Evolutionary conservation across 164 flowering plant genomes (phyloP), one percentile per base, ranked within the genome.

Genomic region (Malania oleifera): DNA sequence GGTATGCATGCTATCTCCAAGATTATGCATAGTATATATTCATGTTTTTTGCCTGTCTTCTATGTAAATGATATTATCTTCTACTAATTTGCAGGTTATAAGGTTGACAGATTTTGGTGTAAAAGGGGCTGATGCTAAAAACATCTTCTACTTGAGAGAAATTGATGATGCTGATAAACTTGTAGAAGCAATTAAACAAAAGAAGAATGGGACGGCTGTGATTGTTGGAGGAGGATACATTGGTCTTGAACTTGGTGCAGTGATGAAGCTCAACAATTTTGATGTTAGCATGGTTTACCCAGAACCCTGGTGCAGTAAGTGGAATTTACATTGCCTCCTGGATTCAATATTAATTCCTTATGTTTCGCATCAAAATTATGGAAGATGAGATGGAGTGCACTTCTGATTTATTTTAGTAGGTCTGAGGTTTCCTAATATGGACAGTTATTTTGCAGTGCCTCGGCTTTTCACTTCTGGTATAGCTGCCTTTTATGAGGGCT

Each of bases 221-320:
- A 62, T 95, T 66, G 98, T 91, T 72, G 97, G 99, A 40, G 97
- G 97, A 68, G 97, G 97, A 38, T 95, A 95, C 70, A 95, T 95
- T 57, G 97, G 99, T 68, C 96, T 95, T 69, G 99, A 95, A 80
- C 83, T 88, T 52, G 67, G 90, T 75, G 97, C 97, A 52, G 97
- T 74, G 31, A 29, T 91, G 77, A 78, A 58, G 67, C 61, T 89
- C 37, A 91, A 95, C 72, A 77, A 95, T 57, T 17, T 78, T 22
- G 90, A 91, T 68, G 98, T 95, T 65, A 80, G 65, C 35, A 95
- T 95, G 93, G 96, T 91, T 55, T 95, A 81, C 66, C 99, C 98
- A 12, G 99, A 89, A 64, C 97, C 99, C 15, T 91, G 96, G 97
- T 95, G 97, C 85, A 91, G 99, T 95, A 86, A 89, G 99, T 89